Conservation (phyloP, 2,329 filamentous ascomycete species). For the Paradendryphiella salina region DNA sequence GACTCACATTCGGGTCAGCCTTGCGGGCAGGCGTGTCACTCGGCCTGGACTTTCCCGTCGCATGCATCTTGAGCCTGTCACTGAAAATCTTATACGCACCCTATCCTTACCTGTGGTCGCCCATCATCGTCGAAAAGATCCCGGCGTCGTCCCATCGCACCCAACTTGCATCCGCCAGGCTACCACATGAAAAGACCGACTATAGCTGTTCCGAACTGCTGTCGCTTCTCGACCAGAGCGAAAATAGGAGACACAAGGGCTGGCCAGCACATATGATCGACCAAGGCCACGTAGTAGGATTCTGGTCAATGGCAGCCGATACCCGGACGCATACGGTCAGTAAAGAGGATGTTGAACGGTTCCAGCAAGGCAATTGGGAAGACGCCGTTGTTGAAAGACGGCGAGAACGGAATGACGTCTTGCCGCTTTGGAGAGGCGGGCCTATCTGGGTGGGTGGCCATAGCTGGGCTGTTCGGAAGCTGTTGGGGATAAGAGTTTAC, state of each 20-base stretch:
- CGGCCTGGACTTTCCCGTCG: constrained; percentile 28
- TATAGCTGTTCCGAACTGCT: constrained; percentile 28
- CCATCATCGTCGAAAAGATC: constrained; percentile 25
- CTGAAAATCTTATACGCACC: constrained; percentile 26
- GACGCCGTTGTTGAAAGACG: constrained; percentile 16
- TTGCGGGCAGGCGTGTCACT: constrained; percentile 23
- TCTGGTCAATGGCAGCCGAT: constrained; percentile 28
- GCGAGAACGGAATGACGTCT: constrained; percentile 16
- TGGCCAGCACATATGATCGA: constrained; percentile 23
- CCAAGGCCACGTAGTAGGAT: constrained; percentile 27
- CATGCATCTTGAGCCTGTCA: constrained; percentile 24
- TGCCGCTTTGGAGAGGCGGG: constrained; percentile 31
- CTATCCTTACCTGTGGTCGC: constrained; percentile 18
- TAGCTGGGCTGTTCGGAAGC: constrained; percentile 26
- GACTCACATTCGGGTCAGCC: constrained; percentile 25
- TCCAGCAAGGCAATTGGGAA: constrained; percentile 32
- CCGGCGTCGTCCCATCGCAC: constrained; percentile 21
- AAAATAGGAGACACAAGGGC: constrained; percentile 11
- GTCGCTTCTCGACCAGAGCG: not conserved
- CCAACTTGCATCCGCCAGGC: constrained; percentile 16
- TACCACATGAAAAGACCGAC: constrained; percentile 13
- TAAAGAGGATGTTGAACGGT: constrained; percentile 25
- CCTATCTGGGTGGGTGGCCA: constrained; percentile 25
- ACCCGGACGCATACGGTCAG: constrained; percentile 23
- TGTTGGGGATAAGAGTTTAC: constrained; percentile 27